A percentile compares a stretch with the other conserved stretches of the same genome.
Evolutionary conservation across 1,139 yeast species (phyloP).

Genomic region (Candida sp.): DNA sequence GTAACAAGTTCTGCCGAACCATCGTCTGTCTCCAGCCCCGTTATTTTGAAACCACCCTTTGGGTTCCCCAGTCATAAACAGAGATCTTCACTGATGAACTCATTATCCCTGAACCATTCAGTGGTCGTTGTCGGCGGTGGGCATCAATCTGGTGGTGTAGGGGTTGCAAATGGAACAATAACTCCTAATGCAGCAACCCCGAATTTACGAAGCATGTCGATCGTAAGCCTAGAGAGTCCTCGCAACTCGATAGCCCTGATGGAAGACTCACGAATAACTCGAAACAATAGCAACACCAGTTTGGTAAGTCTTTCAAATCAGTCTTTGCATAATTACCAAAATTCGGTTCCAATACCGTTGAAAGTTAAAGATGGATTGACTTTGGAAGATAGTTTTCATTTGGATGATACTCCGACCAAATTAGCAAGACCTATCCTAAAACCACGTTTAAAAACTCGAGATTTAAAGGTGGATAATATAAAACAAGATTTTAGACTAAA

Average conservation of each 20-base stretch:
- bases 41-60: not conserved
- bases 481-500: conserved; percentile 31
- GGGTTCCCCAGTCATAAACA: not conserved
- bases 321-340: conserved; percentile 10
- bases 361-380: conserved; percentile 16
- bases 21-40: not conserved
- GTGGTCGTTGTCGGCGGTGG: not conserved
- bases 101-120: conserved; percentile 1
- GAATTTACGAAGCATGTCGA: conserved; percentile 31
- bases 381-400: conserved; percentile 33
- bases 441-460: conserved; percentile 14
- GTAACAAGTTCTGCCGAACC: not conserved
- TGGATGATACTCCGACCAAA: conserved; percentile 16
- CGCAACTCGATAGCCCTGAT: conserved; percentile 41
- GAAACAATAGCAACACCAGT: conserved; percentile 33
- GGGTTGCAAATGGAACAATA: not conserved
- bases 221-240: conserved; percentile 39
- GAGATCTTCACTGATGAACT: conserved; percentile 1
- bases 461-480: conserved; percentile 6
- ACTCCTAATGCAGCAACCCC: conserved; percentile 10
- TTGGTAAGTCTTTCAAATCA: conserved; percentile 11
- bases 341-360: not conserved
- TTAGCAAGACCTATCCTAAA: conserved; percentile 14
- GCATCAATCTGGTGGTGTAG: not conserved
- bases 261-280: conserved; percentile 31